phyloP scores from a whole-genome alignment of 2,329 filamentous ascomycete genomes.

The Talaromyces sp. region DNA sequence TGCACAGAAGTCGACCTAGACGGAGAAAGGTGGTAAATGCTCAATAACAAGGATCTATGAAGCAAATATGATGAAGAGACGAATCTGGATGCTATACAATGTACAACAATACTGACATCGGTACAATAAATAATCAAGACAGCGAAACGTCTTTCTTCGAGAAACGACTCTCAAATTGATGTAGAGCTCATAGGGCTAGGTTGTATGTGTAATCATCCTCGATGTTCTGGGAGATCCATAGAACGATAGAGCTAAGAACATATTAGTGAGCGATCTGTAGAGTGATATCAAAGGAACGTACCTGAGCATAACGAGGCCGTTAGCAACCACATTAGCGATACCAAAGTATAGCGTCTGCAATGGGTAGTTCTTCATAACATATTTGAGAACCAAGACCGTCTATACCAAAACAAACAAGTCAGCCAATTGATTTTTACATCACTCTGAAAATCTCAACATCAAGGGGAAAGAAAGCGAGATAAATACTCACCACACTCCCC shows the following conservation, averaged over 20 bases:
- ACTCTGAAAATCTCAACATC: background rate
- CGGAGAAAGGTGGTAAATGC: background rate
- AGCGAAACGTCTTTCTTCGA: background rate
- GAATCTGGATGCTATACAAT: background rate
- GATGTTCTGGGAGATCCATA: conserved; percentile 70
- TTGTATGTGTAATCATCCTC: conserved; percentile 72
- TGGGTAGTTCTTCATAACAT: conserved; percentile 58
- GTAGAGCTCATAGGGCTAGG: conserved; percentile 53
- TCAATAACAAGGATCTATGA: conserved; percentile 2
- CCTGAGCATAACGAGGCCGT: conserved; percentile 66
- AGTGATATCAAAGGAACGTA: conserved; percentile 34
- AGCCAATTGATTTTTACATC: background rate
- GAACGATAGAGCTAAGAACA: conserved; percentile 54
- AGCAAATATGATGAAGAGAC: background rate
- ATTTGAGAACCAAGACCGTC: conserved; percentile 66
- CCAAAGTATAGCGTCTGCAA: conserved; percentile 66
- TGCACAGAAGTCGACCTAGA: background rate
- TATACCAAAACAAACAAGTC: conserved; percentile 22
- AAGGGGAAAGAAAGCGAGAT: background rate
- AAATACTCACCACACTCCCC: conserved; percentile 56
- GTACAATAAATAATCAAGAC: background rate
- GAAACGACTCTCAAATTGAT: background rate
- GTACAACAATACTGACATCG: background rate
- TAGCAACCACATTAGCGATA: conserved; percentile 63
- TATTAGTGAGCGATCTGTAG: conserved; percentile 23